Evolutionary conservation across 2,329 filamentous ascomycete genomes (phyloP), one percentile per base, ranked within the genome.

Genomic region (Paecilomyces sp.): DNA sequence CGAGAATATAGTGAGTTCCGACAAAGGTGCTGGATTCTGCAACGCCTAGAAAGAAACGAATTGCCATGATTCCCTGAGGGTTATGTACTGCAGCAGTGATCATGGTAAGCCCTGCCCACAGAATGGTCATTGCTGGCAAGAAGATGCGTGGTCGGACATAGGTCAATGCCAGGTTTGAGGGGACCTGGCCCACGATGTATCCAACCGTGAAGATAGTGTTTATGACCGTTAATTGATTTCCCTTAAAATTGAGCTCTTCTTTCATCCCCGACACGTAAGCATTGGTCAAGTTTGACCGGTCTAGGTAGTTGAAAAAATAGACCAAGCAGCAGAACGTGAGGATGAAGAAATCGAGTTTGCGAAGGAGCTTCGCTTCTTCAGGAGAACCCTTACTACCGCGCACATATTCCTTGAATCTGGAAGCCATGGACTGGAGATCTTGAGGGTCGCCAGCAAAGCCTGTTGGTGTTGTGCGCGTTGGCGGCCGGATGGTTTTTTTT

Each of bases 151-250:
- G 79, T 0, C 73, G 75, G 0, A 81, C 62, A 13, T 78, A 62
- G 7, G 78, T 80, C 60, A 81, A 72, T 60, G 80, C 64, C 25
- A 82, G 63, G 59, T 80, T 81, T 53, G 66, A 70, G 0, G 79
- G 74, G 2, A 78, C 69, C 7, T 75, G 76, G 15, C 78, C 78
- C 28, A 82, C 67, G 31, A 81, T 76, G 28, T 76, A 76, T 54
- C 79, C 80, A n/a, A 80, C 75, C 24, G 72, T 77, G 66, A 80
- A 77, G 31, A 77, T 67, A 6, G 71, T 72, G 6, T 71, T 75
- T 64, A 72, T 75, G 7, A 71, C 71, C 7, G 75, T 74, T 15
- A 74, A 68, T 59, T 76, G 67, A 34, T 70, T 71, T 11, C 72
- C 71, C 33, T 68, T 68, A 65, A 75, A 72, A n/a, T 66, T 60